phyloP scores from a whole-genome alignment of 164 flowering plant genomes.

The Euptelea pleiosperma region DNA sequence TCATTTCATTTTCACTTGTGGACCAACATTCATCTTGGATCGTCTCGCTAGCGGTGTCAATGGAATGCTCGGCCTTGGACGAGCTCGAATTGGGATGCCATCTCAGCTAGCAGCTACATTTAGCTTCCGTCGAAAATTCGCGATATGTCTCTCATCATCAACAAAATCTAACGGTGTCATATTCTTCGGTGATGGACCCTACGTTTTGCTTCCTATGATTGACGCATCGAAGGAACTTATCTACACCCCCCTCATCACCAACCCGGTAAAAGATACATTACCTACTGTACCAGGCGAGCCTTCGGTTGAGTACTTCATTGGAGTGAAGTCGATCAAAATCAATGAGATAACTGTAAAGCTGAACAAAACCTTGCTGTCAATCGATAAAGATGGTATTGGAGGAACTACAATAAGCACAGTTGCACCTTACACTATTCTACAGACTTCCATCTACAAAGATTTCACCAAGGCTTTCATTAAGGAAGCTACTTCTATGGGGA shows the following conservation, averaged over 20 bases:
- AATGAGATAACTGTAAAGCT: constrained; percentile 1
- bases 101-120: constrained; percentile 24
- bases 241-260: constrained; percentile 32
- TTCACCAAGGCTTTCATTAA: constrained; percentile 22
- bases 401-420: constrained; percentile 23
- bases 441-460: constrained; percentile 32
- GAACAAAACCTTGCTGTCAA: constrained; percentile 15
- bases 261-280: constrained; percentile 16
- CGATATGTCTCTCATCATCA: constrained; percentile 26
- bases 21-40: constrained; percentile 18
- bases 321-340: constrained; percentile 17
- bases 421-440: constrained; percentile 13
- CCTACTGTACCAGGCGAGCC: too few relatives aligned
- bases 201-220: constrained; percentile 11
- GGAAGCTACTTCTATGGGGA: constrained; percentile 15
- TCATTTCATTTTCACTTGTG: constrained; percentile 25
- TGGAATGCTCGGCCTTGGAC: constrained; percentile 38
- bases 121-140: constrained; percentile 24
- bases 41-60: constrained; percentile 27
- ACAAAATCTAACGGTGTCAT: constrained; percentile 21
- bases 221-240: constrained; percentile 16
- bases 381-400: constrained; percentile 10
- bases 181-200: constrained; percentile 34
- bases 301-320: constrained; percentile 27
- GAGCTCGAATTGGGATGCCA: constrained; percentile 23